Percentiles rank a stretch among this genome's conserved stretches.
These are phyloP conservation scores for Daedaleopsis nitida DNA, from an alignment of 768 basidiomycete genomes.

Conservation along the genomic window DNA sequence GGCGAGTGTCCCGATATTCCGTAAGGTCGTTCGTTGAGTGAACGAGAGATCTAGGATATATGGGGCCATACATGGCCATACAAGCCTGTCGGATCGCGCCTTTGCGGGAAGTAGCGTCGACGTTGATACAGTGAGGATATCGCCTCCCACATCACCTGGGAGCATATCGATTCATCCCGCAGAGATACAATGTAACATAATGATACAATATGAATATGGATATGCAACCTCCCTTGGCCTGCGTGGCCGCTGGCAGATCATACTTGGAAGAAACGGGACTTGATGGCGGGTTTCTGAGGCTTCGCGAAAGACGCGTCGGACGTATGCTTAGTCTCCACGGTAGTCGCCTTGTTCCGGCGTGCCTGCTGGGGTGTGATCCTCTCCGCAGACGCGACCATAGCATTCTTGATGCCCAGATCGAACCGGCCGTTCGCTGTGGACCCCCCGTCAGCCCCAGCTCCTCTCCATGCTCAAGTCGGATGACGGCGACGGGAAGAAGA, in stretches of 20 bases:
- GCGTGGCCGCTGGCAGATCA: not conserved
- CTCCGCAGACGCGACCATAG: conserved; percentile 21
- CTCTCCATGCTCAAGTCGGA: not conserved
- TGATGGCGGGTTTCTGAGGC: conserved; percentile 10
- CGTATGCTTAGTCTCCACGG: conserved; percentile 4
- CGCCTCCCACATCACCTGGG: too few relatives aligned
- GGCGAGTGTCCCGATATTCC: too few relatives aligned
- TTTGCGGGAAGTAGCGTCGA: too few relatives aligned
- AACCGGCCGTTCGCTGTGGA: conserved; percentile 26
- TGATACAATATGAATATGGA: not conserved
- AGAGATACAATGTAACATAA: not conserved
- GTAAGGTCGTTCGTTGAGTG: too few relatives aligned
- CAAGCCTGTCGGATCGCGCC: too few relatives aligned
- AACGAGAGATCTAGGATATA: too few relatives aligned
- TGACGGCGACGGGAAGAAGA: not conserved
- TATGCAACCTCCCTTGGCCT: not conserved
- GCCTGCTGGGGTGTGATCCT: conserved; percentile 12
- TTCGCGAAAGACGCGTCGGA: not conserved
- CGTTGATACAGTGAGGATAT: too few relatives aligned
- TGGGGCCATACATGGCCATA: too few relatives aligned
- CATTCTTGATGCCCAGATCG: conserved; percentile 27
- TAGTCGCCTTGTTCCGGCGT: conserved; percentile 4
- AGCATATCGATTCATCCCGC: too few relatives aligned
- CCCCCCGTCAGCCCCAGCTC: not conserved
- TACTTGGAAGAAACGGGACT: conserved; percentile 27